A percentile compares a stretch with the other conserved stretches of the same genome.
These are phyloP conservation scores for Didymella keratinophila DNA, from an alignment of 2,329 filamentous ascomycete genomes.

Conservation along the genomic window DNA sequence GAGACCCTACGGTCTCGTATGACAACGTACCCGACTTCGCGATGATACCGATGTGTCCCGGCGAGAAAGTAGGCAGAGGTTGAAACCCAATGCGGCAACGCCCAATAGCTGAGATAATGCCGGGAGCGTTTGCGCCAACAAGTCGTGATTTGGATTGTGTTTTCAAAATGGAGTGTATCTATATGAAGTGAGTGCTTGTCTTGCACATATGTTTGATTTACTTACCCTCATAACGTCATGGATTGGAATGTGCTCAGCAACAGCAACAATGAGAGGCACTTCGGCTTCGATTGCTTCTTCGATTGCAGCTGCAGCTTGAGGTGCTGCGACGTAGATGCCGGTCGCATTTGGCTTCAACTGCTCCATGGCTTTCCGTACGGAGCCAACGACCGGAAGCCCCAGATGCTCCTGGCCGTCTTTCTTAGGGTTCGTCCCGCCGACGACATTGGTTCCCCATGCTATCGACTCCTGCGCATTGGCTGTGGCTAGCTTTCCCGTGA, in stretches of 20 bases:
- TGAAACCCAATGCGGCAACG: slow-evolving; percentile 79
- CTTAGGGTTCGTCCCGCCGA: slow-evolving; percentile 75
- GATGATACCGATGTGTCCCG: slow-evolving; percentile 75
- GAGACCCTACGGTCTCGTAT: slow-evolving; percentile 79
- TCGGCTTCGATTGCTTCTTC: slow-evolving; percentile 82
- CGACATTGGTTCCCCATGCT: slow-evolving; percentile 80
- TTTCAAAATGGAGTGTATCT: slow-evolving; percentile 74
- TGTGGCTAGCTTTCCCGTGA: slow-evolving; percentile 74
- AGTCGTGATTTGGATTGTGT: slow-evolving; percentile 76
- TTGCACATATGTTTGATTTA: background rate
- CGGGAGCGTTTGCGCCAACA: slow-evolving; percentile 82
- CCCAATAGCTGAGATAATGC: slow-evolving; percentile 77
- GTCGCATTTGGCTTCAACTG: slow-evolving; percentile 77
- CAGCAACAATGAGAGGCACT: slow-evolving; percentile 77
- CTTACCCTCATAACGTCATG: slow-evolving; percentile 77
- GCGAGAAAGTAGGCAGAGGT: slow-evolving; percentile 74
- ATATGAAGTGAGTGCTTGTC: slow-evolving; percentile 13
- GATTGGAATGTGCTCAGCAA: slow-evolving; percentile 80
- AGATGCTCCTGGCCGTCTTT: slow-evolving; percentile 64
- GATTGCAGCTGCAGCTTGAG: slow-evolving; percentile 74
- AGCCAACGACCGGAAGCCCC: slow-evolving; percentile 74
- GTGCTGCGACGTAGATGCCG: slow-evolving; percentile 80
- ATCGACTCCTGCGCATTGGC: slow-evolving; percentile 79
- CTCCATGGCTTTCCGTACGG: slow-evolving; percentile 72
- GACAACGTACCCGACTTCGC: slow-evolving; percentile 83